Base-by-base conservation (phyloP, 345 rosid species). In the Acer yangbiense region DNA sequence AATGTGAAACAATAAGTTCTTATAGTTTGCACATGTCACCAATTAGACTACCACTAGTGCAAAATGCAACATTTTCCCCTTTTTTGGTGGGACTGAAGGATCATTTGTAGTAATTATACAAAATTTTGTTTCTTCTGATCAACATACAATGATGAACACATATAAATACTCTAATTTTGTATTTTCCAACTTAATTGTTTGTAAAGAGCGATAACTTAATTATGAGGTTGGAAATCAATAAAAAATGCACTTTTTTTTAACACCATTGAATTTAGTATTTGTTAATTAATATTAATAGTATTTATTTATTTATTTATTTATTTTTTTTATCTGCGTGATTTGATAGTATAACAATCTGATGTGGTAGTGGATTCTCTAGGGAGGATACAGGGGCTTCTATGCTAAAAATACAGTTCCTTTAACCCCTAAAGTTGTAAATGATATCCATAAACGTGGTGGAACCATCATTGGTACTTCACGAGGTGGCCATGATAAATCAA, bases 401-500 rank as follows among this genome's bases (percentile, higher is more conserved):
- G 89, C 98, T 65, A 84, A 83, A 74, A 95, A 95, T 76, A 95
- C 95, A 10, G 65, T 95, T 70, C 43, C 83, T 18, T 86, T 93
- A 80, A 84, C 86, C 13, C 96, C 97, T 13, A 93, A 88, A 81
- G 80, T 80, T 18, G 94, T 93, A 50, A 95, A 95, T 76, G 94
- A 92, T 81, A 91, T 95, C 73, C 99, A 95, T 78, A 93, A 95
- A 80, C 93, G 98, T 1, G 98, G 97, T 67, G 99, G 98, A 65
- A 92, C 98, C 35, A 79, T 95, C 84, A 87, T 93, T 0, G 97
- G 97, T 50, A 90, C 99, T 18, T 95, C 98, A 21, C 80, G 93
- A 69, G 97, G 99, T 78, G 99, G 99, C 21, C 90, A 93, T 69
- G 95, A 91, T 86, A 93, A 94, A 20, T 67, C 81, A 7, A 93